Conservation (phyloP, 176 grass and related monocot species). For the Cenchrus fungigraminus region DNA sequence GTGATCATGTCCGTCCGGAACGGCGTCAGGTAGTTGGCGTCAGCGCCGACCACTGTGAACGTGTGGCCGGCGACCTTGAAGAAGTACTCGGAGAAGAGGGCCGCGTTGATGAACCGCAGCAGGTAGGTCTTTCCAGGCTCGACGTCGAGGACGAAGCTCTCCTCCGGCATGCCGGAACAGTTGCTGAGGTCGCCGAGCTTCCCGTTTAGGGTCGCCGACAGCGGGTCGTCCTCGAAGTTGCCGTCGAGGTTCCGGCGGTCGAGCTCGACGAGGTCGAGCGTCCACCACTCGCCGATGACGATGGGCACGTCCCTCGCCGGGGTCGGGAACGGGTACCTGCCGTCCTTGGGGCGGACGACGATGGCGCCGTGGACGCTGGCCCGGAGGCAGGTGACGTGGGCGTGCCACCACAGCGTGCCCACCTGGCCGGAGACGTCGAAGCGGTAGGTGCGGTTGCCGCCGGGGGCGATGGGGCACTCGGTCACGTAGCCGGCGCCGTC, state of each 20-base stretch:
- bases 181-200: conserved; percentile 49
- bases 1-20: conserved; percentile 18
- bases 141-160: conserved; percentile 51
- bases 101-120: neutral
- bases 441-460: conserved; percentile 29
- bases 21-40: conserved; percentile 22
- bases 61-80: conserved; percentile 21
- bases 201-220: conserved; percentile 50
- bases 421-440: conserved; percentile 36
- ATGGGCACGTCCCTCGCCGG: conserved; percentile 35
- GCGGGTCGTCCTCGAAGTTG: conserved; percentile 45
- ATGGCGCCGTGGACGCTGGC: conserved; percentile 40
- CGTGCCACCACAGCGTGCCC: conserved; percentile 61
- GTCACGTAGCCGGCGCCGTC: conserved; percentile 47
- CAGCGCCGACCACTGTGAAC: conserved; percentile 27
- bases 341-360: conserved; percentile 28
- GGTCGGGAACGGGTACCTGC: conserved; percentile 25
- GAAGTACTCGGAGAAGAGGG: conserved; percentile 29
- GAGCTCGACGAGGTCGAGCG: conserved; percentile 14
- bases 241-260: conserved; percentile 3
- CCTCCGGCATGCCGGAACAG: conserved; percentile 41
- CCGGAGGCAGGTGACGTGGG: conserved; percentile 39
- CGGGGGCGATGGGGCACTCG: conserved; percentile 44
- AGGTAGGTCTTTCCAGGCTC: conserved; percentile 23
- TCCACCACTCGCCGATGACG: conserved; percentile 51